A percentile compares a stretch with the other conserved stretches of the same genome.
Conservation (phyloP, 768 basidiomycete species). For the Holtermanniella nyarrowii region DNA sequence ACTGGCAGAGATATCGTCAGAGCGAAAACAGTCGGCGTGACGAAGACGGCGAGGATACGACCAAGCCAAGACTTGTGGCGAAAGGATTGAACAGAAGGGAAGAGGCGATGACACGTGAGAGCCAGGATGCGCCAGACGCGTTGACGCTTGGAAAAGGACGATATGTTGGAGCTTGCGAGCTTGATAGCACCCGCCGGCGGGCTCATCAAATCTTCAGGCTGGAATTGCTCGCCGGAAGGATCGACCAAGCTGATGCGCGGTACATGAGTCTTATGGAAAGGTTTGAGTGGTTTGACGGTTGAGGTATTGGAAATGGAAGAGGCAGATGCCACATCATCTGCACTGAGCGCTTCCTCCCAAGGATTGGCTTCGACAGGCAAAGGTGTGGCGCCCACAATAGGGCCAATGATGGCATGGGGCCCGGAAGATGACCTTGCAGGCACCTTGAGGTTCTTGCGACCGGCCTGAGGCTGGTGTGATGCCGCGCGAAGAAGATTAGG, state of each 20-base stretch:
- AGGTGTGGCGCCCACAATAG: neutral
- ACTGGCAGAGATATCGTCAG: conserved; percentile 87
- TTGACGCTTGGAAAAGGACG: neutral
- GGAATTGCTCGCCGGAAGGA: conserved; percentile 51
- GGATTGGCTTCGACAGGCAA: conserved; percentile 18
- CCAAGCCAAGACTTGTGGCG: conserved; percentile 58
- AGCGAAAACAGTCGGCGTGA: conserved; percentile 72
- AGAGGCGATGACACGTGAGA: conserved; percentile 54
- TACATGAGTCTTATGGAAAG: conserved; percentile 5
- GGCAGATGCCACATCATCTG: conserved; percentile 5
- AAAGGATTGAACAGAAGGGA: conserved; percentile 75
- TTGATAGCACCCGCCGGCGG: conserved; percentile 19
- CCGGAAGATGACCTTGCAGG: neutral
- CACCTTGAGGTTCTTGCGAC: too few relatives aligned
- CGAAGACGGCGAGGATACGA: conserved; percentile 64
- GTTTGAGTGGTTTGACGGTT: conserved; percentile 7
- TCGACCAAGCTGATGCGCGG: conserved; percentile 29
- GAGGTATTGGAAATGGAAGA: conserved; percentile 8
- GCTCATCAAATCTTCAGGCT: conserved; percentile 40
- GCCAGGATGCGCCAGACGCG: conserved; percentile 14
- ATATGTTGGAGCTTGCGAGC: conserved; percentile 5
- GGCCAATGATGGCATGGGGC: neutral
- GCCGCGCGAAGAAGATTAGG: neutral
- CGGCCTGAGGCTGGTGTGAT: neutral
- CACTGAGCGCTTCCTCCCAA: conserved; percentile 20